Conservation (phyloP, 2,329 filamentous ascomycete genomes). For the Dichotomopilus funicola region DNA sequence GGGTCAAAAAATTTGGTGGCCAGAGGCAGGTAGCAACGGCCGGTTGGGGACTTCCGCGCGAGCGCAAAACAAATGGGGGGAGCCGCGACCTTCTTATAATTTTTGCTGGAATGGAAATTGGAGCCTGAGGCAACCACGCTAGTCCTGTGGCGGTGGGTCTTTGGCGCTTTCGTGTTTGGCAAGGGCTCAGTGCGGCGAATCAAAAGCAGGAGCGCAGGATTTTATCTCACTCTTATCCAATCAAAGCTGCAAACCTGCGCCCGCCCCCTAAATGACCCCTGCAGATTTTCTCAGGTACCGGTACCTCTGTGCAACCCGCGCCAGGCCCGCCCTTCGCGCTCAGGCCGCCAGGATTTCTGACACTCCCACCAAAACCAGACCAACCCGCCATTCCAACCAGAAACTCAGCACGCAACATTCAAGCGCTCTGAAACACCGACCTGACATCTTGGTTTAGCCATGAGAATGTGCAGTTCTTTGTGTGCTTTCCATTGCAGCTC, state of each 20-base stretch:
- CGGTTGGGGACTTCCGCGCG: conserved; percentile 52
- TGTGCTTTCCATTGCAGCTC: too few species aligned
- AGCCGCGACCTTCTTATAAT: conserved; percentile 50
- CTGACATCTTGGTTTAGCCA: background rate
- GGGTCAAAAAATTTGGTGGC: conserved; percentile 34
- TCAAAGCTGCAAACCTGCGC: conserved; percentile 18
- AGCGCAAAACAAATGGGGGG: conserved; percentile 44
- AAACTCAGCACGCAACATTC: conserved; percentile 2
- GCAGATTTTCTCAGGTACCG: conserved; percentile 15
- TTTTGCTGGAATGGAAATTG: conserved; percentile 30
- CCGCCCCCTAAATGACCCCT: conserved; percentile 16
- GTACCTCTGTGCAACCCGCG: conserved; percentile 17
- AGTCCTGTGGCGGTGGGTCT: conserved; percentile 38
- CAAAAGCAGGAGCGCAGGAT: conserved; percentile 27
- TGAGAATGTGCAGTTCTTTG: background rate
- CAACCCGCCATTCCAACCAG: conserved; percentile 9
- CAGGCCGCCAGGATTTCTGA: conserved; percentile 4
- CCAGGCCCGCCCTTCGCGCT: conserved; percentile 2
- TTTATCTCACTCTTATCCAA: conserved; percentile 35
- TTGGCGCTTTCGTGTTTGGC: conserved; percentile 35
- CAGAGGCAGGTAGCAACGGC: conserved; percentile 44
- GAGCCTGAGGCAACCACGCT: conserved; percentile 39
- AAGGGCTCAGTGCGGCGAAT: conserved; percentile 34
- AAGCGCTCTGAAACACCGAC: too few species aligned
- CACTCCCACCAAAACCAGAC: conserved; percentile 3